Evolutionary conservation across 345 rosid genomes (phyloP).

Genomic region (Durio zibethinus): DNA sequence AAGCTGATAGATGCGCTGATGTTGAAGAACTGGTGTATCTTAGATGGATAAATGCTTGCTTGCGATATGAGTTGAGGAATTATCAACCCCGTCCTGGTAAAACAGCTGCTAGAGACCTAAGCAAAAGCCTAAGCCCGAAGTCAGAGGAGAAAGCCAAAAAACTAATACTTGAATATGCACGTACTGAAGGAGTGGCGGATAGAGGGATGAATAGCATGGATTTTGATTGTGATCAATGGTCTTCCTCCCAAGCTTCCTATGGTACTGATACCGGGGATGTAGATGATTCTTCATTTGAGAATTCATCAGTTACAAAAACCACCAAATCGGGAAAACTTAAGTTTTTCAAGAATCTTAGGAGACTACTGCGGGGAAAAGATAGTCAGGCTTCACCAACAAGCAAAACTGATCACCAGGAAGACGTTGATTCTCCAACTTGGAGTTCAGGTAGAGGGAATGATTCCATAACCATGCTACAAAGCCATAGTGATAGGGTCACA

Average conservation of each 20-base stretch:
- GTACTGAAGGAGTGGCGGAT: constrained; percentile 44
- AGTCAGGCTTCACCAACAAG: constrained; percentile 23
- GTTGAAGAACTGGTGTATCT: constrained; percentile 81
- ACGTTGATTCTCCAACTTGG: constrained; percentile 24
- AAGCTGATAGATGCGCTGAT: constrained; percentile 62
- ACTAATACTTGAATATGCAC: constrained; percentile 73
- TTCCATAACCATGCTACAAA: constrained; percentile 17
- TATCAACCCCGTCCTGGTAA: constrained; percentile 61
- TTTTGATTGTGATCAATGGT: constrained; percentile 62
- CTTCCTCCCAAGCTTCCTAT: constrained; percentile 49
- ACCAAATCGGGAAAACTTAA: constrained; percentile 42
- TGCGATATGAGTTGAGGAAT: constrained; percentile 75
- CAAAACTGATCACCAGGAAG: constrained; percentile 34
- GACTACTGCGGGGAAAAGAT: constrained; percentile 63
- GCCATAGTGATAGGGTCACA: constrained; percentile 9
- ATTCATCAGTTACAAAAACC: constrained; percentile 29
- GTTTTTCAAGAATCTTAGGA: constrained; percentile 59
- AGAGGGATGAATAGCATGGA: constrained; percentile 30
- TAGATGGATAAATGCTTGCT: constrained; percentile 89
- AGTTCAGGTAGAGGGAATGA: constrained; percentile 35
- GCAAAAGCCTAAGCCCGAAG: constrained; percentile 65
- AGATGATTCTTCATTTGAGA: constrained; percentile 53
- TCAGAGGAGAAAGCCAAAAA: constrained; percentile 84
- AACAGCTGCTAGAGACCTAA: constrained; percentile 80
- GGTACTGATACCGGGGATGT: constrained; percentile 46